These are phyloP conservation scores for Globisporangium recalcitrans DNA, from an alignment of 352 stramenopile genomes.

Conservation along the genomic window DNA sequence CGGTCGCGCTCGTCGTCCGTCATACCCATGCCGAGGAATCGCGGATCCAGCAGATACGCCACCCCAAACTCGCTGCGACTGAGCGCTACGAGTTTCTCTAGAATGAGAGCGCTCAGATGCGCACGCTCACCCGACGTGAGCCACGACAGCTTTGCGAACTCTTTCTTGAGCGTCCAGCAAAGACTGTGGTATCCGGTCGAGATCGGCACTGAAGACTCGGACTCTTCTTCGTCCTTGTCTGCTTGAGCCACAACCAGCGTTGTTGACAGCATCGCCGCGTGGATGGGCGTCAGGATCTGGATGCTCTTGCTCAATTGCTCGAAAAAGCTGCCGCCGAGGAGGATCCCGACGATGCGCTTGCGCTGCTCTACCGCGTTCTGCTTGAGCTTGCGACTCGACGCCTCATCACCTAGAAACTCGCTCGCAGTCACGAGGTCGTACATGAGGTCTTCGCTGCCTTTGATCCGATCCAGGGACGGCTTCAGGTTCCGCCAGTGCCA, in stretches of 20 bases:
- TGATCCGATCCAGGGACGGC: conserved; percentile 4
- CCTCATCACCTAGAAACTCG: background rate
- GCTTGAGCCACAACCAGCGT: background rate
- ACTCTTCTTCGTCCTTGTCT: background rate
- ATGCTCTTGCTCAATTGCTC: conserved; percentile 12
- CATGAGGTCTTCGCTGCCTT: conserved; percentile 9
- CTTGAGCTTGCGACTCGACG: background rate
- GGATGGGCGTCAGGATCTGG: conserved; percentile 8
- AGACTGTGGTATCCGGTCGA: conserved; percentile 7
- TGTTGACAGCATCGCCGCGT: conserved; percentile 1
- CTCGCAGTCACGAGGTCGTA: conserved; percentile 4
- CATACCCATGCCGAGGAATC: conserved; percentile 15
- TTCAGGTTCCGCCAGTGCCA: background rate
- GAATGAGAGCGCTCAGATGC: background rate
- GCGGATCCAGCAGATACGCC: conserved; percentile 15
- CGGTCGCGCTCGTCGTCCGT: conserved; percentile 24
- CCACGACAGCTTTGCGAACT: background rate
- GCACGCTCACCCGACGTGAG: background rate
- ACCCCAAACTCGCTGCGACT: conserved; percentile 5
- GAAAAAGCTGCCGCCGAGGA: conserved; percentile 4
- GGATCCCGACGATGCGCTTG: background rate
- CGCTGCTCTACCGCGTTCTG: background rate
- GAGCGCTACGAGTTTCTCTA: background rate
- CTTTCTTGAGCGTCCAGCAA: background rate
- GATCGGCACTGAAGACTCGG: no score